These are phyloP conservation scores for Vigna unguiculata DNA, from an alignment of 306 rosid species.

Conservation along the genomic window DNA sequence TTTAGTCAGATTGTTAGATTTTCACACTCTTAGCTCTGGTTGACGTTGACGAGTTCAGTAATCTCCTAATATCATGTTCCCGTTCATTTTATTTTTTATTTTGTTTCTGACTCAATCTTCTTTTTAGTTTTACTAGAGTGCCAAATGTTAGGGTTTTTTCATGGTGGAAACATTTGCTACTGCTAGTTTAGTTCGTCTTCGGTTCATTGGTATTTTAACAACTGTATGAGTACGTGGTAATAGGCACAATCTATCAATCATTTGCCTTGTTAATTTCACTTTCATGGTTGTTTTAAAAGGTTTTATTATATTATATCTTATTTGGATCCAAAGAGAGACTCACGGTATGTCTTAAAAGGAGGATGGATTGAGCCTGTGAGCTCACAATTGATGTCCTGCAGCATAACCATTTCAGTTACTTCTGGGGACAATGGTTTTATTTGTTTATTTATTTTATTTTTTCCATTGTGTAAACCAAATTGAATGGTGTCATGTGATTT, in stretches of 20 bases:
- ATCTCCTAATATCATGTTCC: not conserved
- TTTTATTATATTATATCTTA: not conserved
- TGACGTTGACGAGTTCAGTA: not conserved
- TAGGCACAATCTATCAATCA: slow-evolving; percentile 6
- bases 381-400: slow-evolving; percentile 11
- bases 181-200: slow-evolving; percentile 12
- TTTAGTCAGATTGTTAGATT: not conserved
- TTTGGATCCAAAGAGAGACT: not conserved
- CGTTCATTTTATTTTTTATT: not conserved
- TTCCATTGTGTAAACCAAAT: not conserved
- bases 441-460: not conserved
- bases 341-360: not conserved
- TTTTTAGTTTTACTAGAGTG: slow-evolving; percentile 3
- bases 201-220: not conserved
- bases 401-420: not conserved
- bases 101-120: not conserved
- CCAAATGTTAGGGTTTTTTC: slow-evolving; percentile 21
- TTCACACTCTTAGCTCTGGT: not conserved
- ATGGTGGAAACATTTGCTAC: not conserved
- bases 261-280: slow-evolving; percentile 7
- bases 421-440: not conserved
- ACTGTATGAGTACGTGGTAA: not conserved
- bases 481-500: not conserved
- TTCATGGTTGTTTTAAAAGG: not conserved
- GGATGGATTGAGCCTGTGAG: not conserved